phyloP scores from a whole-genome alignment of 495 filamentous ascomycete genomes.

The Lasiosphaeria hispida region DNA sequence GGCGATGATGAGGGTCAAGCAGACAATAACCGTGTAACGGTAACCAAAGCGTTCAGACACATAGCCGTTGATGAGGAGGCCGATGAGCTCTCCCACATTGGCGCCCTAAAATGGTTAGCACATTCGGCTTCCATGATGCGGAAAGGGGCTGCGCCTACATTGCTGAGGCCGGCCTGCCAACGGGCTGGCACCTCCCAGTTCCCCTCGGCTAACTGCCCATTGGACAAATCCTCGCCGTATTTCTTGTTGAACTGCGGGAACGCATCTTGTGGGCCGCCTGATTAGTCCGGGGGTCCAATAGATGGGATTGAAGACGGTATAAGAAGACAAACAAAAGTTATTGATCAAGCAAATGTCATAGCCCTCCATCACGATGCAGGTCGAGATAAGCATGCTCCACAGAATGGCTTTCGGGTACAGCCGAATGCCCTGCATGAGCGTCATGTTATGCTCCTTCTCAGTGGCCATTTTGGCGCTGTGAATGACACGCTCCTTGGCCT shows the following conservation, averaged over 20 bases:
- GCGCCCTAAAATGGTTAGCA: constrained; percentile 25
- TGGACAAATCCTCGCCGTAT: constrained; percentile 51
- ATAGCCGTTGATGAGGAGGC: constrained; percentile 72
- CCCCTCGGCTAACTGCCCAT: constrained; percentile 44
- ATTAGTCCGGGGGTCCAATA: not conserved
- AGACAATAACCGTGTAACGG: constrained; percentile 65
- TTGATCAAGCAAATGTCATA: constrained; percentile 60
- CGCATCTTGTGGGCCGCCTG: constrained; percentile 33
- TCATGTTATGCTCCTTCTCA: constrained; percentile 56
- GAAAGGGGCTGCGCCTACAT: constrained; percentile 44
- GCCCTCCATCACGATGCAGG: constrained; percentile 64
- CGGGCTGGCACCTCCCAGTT: constrained; percentile 65
- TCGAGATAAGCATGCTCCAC: constrained; percentile 61
- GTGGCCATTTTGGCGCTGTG: constrained; percentile 45
- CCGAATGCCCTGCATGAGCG: constrained; percentile 48
- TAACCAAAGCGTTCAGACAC: constrained; percentile 76
- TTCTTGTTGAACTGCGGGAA: constrained; percentile 64
- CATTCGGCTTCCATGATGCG: not conserved
- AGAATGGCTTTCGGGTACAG: constrained; percentile 57
- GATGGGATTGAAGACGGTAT: not conserved
- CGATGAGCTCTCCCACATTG: constrained; percentile 67
- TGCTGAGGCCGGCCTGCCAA: constrained; percentile 77
- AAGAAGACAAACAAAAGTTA: constrained; percentile 45
- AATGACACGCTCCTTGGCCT: constrained; percentile 41
- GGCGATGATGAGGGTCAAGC: constrained; percentile 60